Evolutionary conservation across 2,329 filamentous ascomycete genomes (phyloP).

Genomic region (Aspergillus eucalypticola): DNA sequence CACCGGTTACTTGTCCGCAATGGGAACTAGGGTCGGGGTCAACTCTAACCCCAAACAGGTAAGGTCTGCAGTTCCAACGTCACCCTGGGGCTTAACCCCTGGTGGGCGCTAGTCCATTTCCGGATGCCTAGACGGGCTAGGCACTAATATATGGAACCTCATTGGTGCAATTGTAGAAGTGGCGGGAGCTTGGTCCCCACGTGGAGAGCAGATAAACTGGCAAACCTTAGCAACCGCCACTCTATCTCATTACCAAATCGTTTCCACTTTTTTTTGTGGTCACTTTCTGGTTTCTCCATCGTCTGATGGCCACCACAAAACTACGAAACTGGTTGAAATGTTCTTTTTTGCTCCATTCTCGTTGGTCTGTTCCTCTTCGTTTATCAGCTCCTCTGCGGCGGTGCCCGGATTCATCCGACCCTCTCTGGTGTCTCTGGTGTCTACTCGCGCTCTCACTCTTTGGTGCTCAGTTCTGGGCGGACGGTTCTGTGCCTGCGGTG

Average conservation of each 20-base stretch:
- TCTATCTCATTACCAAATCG: slow-evolving; percentile 2
- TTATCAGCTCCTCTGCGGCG: slow-evolving; percentile 2
- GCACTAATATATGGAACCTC: accelerated
- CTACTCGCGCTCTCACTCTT: too few species aligned
- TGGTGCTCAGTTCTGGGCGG: not conserved
- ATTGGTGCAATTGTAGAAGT: not conserved
- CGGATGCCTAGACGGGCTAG: not conserved
- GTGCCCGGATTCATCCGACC: slow-evolving; percentile 5
- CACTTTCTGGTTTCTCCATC: not conserved
- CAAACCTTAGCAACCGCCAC: slow-evolving; percentile 7
- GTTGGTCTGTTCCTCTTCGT: not conserved
- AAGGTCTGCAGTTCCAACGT: not conserved
- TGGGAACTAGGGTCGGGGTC: too few species aligned
- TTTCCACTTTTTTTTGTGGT: not conserved
- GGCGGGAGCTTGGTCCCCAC: slow-evolving; percentile 7
- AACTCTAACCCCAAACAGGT: not conserved
- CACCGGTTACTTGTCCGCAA: not conserved
- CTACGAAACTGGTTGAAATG: too few species aligned
- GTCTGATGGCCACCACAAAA: not conserved
- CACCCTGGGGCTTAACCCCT: not conserved
- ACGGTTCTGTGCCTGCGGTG: not conserved
- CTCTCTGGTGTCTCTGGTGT: too few species aligned
- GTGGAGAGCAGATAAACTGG: not conserved
- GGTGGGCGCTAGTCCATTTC: not conserved
- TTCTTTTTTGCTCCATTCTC: too few species aligned